Evolutionary conservation across 177 flowering plant species (phyloP), one percentile per base, ranked within the genome.

Genomic region (Telopea speciosissima): DNA sequence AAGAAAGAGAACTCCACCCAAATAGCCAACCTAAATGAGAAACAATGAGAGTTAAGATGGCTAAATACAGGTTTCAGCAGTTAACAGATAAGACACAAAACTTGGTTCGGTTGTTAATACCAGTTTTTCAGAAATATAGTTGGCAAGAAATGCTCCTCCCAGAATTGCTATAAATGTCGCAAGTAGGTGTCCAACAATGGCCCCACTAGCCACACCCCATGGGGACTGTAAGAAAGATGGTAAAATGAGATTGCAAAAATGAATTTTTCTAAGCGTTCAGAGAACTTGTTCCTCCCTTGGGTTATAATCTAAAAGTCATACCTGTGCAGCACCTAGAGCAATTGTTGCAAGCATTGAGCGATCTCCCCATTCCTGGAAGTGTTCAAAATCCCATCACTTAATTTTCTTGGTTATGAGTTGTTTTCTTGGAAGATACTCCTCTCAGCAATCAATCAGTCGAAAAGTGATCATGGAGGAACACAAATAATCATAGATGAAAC

Each of bases 241-340:
- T 16, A 21, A 13, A 24, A 42, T 63, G 63, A 62, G 22, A 52
- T 13, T 66, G 23, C 56, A 26, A 28, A 8, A 54, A n/a, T 8
- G 31, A 56, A 62, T 54, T 28, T 52, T 8, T 14, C 19, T 16
- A 54, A 64, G 23, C 23, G 54, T 13, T 22, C 19, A 17, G 25
- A 12, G 58, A 7, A 61, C 11, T 5, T 0, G 7, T 63, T 54
- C 17, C 28, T 66, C 22, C 49, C 17, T 23, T n/a, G 36, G 14
- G 6, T 42, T 13, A 63, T 40, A 65, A 63, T 28, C 11, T 65
- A 14, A 25, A 72, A 60, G 67, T 12, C 28, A 17, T 68, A 95
- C 99, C 99, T 95, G 97, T 11, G 97, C 97, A 42, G 99, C 99
- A 74, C 94, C 99, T 67, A 95, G 87, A 72, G 99, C 97, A 71